Evolutionary conservation across 202 grass and related monocot species (phyloP).

Genomic region (Thinopyrum obtusiflorum): DNA sequence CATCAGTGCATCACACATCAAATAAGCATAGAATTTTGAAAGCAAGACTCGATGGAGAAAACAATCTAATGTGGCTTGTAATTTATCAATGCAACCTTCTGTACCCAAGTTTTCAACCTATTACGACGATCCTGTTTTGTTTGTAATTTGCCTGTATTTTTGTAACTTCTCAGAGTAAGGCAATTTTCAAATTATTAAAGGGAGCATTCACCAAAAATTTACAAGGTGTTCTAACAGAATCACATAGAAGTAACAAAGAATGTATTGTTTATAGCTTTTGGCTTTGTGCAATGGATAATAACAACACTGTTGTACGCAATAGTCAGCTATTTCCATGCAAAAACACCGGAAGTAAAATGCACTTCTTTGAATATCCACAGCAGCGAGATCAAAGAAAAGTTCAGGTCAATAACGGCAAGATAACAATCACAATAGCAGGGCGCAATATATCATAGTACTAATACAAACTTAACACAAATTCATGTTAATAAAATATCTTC

Average conservation of each 20-base stretch:
- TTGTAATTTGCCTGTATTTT: not conserved
- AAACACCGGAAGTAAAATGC: not conserved
- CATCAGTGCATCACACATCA: not conserved
- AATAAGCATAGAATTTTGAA: not conserved
- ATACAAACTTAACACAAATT: not conserved
- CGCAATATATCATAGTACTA: not conserved
- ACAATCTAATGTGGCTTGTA: not conserved
- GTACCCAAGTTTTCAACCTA: not conserved
- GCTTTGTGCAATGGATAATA: not conserved
- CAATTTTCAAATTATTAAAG: not conserved
- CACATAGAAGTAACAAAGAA: not conserved
- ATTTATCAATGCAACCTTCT: not conserved
- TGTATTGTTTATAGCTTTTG: not conserved
- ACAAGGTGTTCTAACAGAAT: not conserved
- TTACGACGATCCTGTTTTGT: not conserved
- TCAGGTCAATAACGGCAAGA: not conserved
- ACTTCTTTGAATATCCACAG: not conserved
- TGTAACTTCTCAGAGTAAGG: not conserved
- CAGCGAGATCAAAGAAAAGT: not conserved
- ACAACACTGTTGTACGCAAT: not conserved
- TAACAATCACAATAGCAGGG: not conserved
- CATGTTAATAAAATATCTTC: not conserved
- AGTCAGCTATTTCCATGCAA: not conserved
- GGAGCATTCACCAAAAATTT: not conserved
- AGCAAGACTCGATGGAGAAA: not conserved